Evolutionary conservation across 106 monocot species (phyloP).

Genomic region (Allium sativum): DNA sequence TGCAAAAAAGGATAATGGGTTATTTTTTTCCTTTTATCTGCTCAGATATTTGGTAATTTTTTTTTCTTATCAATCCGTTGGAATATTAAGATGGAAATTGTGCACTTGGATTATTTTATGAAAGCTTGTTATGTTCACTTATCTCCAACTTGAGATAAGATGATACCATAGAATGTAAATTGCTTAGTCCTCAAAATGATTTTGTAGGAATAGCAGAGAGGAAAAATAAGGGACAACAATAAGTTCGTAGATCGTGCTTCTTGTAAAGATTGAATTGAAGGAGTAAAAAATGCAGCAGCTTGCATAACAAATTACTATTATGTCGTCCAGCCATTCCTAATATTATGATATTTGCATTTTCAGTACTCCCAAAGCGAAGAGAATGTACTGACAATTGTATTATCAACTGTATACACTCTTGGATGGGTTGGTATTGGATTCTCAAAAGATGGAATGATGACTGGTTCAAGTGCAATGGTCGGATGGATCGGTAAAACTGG

Average conservation of each 20-base stretch:
- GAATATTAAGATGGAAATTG: no score
- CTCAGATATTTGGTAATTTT: no score
- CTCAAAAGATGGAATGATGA: conserved; percentile 79
- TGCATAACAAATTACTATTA: background rate
- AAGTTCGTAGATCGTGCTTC: background rate
- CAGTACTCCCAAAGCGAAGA: conserved; percentile 51
- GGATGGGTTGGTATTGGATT: conserved; percentile 94
- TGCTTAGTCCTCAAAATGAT: no score
- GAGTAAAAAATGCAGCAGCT: background rate
- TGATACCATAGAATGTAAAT: no score
- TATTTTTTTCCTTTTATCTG: no score
- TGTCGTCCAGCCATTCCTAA: background rate
- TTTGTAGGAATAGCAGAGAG: no score
- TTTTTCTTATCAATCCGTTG: no score
- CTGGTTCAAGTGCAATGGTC: conserved; percentile 83
- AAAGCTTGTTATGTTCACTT: no score
- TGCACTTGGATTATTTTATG: no score
- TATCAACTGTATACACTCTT: conserved; percentile 58
- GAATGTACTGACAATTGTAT: conserved; percentile 49
- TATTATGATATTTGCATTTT: conserved; percentile 4
- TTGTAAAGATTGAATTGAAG: background rate
- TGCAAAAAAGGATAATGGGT: no score
- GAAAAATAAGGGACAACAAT: no score
- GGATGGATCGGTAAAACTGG: conserved; percentile 77
- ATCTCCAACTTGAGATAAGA: no score